Base-by-base conservation (phyloP, 73 alveolate species). In the Paramecium primaurelia region DNA sequence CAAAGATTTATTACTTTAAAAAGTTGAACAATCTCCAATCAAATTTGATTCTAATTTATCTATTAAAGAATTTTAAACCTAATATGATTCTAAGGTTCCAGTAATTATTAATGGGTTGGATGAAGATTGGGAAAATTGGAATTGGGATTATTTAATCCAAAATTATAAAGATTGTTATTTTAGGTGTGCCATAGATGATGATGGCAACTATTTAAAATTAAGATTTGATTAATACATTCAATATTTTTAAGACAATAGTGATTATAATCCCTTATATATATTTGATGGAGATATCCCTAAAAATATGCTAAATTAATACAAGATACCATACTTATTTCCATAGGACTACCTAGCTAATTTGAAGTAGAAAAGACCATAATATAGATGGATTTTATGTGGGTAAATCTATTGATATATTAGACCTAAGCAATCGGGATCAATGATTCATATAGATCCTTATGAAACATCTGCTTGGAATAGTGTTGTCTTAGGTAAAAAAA, bases 401-500 rank as follows among this genome's bases (percentile, higher is more conserved):
- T 75, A 75, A 30, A 12, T 25, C 18, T 16, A 38, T 75, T 36
- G 28, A 36, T 30, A 38, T 34, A 75, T 95, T 10, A 97, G 98
- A 14, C 98, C 98, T 5, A 93, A 93, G 87, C 71, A 96, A 49
- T 93, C 97, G 0, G 98, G 98, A 40, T 88, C 97, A 11, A 93
- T 88, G 45, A 73, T 94, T 2, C 98, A 96, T 77, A 12, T 37
- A 36, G 98, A 96, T 83, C 98, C 98, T 12, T 86, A 94, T 80
- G 95, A 93, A 25, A 96, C 98, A 5, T 71, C 95, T 11, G 98
- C 98, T 40, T 96, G 98, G 98, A 96, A 96, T 92, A 69, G 97
- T 9, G 90, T 95, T 44, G 59, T 96, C 25, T 37, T 25, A 59
- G 98, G 98, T 1, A 95, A 86, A 44, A 96, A 96, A 92, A 40